Conservation (phyloP, 2,329 filamentous ascomycete genomes). For the Gliomastix tumulicola region DNA sequence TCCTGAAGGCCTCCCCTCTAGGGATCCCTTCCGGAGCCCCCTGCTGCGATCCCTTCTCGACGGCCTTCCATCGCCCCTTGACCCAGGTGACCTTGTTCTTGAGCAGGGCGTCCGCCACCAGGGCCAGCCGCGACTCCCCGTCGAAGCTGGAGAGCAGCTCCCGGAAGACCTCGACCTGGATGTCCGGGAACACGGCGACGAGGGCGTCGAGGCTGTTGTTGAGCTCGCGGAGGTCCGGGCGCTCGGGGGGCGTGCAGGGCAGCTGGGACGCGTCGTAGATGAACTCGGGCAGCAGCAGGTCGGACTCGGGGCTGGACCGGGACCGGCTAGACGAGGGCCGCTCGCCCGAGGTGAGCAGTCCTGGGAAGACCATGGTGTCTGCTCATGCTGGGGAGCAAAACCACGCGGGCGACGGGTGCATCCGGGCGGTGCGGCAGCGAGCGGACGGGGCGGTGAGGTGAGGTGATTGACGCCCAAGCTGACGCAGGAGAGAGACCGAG, state of each 20-base stretch:
- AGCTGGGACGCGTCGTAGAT: constrained; percentile 52
- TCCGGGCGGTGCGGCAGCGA: too few relatives aligned
- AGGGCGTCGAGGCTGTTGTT: constrained; percentile 64
- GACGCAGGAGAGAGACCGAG: too few relatives aligned
- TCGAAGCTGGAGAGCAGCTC: constrained; percentile 73
- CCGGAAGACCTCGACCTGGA: constrained; percentile 76
- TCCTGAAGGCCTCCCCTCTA: constrained; percentile 60
- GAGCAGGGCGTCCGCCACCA: constrained; percentile 70
- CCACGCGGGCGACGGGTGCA: too few relatives aligned
- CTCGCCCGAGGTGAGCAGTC: constrained; percentile 36
- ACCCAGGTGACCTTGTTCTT: constrained; percentile 66
- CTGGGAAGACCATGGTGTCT: constrained; percentile 40
- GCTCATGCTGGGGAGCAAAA: constrained; percentile 20
- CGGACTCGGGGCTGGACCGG: constrained; percentile 16
- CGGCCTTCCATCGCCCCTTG: constrained; percentile 56
- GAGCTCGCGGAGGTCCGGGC: constrained; percentile 59
- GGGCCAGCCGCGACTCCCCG: constrained; percentile 67
- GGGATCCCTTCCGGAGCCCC: constrained; percentile 27
- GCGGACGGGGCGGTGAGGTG: too few relatives aligned
- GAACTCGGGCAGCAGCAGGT: constrained; percentile 30
- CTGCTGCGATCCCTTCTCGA: constrained; percentile 16
- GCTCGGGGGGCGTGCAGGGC: constrained; percentile 36
- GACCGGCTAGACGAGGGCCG: constrained; percentile 22
- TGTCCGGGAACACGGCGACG: constrained; percentile 67
- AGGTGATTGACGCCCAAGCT: too few relatives aligned